Evolutionary conservation across 73 alveolate genomes (phyloP).

Genomic region (Halteria grandinella): DNA sequence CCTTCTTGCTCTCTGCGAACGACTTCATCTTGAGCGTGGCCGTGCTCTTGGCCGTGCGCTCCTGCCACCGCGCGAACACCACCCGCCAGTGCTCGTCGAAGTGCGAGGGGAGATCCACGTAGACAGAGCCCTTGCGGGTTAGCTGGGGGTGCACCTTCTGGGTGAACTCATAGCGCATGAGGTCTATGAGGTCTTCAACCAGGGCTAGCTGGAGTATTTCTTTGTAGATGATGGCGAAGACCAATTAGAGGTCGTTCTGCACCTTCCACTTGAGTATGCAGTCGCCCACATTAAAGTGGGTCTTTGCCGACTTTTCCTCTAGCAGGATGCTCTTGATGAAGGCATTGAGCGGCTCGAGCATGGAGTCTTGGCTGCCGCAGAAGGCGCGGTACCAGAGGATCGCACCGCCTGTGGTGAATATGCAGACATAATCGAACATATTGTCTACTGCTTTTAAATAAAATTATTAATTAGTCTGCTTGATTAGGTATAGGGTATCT

Average conservation of each 20-base stretch:
- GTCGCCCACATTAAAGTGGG: constrained; percentile 65
- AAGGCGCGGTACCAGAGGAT: constrained; percentile 89
- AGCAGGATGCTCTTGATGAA: constrained; percentile 80
- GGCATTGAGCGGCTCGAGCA: constrained; percentile 72
- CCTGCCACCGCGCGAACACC: constrained; percentile 61
- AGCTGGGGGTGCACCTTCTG: constrained; percentile 69
- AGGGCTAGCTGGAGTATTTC: constrained; percentile 76
- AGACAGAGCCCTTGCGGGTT: constrained; percentile 48
- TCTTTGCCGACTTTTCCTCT: constrained; percentile 81
- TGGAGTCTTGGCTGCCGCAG: constrained; percentile 47
- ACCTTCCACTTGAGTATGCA: constrained; percentile 88
- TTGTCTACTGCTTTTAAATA: not conserved
- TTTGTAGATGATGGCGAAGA: constrained; percentile 85
- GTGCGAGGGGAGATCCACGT: constrained; percentile 27
- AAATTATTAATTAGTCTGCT: no score
- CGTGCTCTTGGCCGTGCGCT: constrained; percentile 41
- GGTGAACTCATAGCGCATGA: constrained; percentile 72
- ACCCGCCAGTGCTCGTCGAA: constrained; percentile 54
- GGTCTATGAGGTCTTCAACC: constrained; percentile 84
- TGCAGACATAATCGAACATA: constrained; percentile 89
- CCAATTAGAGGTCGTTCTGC: constrained; percentile 69
- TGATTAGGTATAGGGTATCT: no score
- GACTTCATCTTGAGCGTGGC: not conserved
- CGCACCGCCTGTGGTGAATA: constrained; percentile 92
- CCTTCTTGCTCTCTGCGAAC: constrained; percentile 47